These are phyloP conservation scores for Dipteronia sinensis DNA, from an alignment of 345 rosid genomes.

Conservation along the genomic window DNA sequence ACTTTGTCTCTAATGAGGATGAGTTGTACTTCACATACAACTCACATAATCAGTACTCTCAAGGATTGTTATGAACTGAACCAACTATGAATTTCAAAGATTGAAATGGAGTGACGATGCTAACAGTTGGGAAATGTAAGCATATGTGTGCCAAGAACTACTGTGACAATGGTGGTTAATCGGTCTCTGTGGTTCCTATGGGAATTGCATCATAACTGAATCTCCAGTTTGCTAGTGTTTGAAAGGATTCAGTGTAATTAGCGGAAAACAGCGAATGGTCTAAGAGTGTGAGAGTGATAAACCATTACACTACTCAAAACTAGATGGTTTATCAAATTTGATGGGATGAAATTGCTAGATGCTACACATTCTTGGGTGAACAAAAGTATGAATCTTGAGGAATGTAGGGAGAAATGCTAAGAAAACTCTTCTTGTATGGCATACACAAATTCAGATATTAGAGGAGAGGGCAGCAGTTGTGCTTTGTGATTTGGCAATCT, in stretches of 20 bases:
- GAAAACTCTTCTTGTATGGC: slow-evolving; percentile 10
- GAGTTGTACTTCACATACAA: slow-evolving; percentile 10
- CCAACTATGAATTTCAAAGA: not conserved
- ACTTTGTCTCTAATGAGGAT: slow-evolving; percentile 18
- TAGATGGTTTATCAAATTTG: slow-evolving; percentile 38
- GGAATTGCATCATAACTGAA: not conserved
- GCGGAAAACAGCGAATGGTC: not conserved
- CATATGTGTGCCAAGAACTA: not conserved
- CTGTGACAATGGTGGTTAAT: slow-evolving; percentile 8
- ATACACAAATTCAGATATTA: slow-evolving; percentile 19
- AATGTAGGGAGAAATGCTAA: slow-evolving; percentile 36
- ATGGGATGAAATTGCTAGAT: slow-evolving; percentile 39
- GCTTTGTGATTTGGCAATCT: slow-evolving; percentile 38
- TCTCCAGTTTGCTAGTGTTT: slow-evolving; percentile 20
- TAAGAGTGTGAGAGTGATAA: slow-evolving; percentile 37
- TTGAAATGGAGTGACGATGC: slow-evolving; percentile 13
- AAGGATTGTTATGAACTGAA: slow-evolving; percentile 17
- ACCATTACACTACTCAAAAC: slow-evolving; percentile 28
- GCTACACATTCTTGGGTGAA: slow-evolving; percentile 19
- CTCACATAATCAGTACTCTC: slow-evolving; percentile 1
- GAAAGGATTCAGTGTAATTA: slow-evolving; percentile 18
- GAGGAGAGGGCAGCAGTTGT: slow-evolving; percentile 37
- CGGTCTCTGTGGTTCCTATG: slow-evolving; percentile 23
- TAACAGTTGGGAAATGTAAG: too few species aligned
- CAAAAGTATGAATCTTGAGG: slow-evolving; percentile 18